Evolutionary conservation across 2,329 filamentous ascomycete genomes (phyloP), one percentile per base, ranked within the genome.

Genomic region (Talaromyces pinophilus): DNA sequence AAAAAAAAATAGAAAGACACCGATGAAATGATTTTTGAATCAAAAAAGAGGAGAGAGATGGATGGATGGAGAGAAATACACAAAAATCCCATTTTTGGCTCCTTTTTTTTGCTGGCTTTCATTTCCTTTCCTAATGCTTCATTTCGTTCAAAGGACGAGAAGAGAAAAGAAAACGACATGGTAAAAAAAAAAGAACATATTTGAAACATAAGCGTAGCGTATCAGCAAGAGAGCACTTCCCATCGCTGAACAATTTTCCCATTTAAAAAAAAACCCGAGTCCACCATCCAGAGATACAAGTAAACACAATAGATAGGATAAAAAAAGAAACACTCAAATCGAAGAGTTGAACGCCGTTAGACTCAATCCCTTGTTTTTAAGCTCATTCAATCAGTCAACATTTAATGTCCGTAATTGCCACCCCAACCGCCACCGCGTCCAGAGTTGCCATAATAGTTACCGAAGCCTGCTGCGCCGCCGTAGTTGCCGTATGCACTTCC

Each of bases 391-490:
- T 44, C 38, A 46, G 33, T 17, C 33, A 59, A 22, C 70, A 65
- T 70, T 78, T 76, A 82, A 72, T 82, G 80, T 59, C 79, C 79
- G 69, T 82, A 82, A 71, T 82, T 82, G 69, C 78, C 79, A 70
- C 78, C 80, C 80, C 80, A 82, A 65, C 80, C 80, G 64, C 80
- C 80, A 64, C 80, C 79, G 52, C 80, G 78, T 60, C 77, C 77
- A 42, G 73, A 75, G 74, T 78, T 80, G 52, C 77, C 78, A 65
- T 82, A 82, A 69, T 81, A 81, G 71, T 79, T 80, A 73, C 73
- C 69, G 79, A 81, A 62, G 40, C 78, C 78, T 28, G 76, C 79
- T 30, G 57, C 57, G 22, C 57, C 76, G 17, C 74, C 77, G 70
- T 82, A 81, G 71, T 79, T 79, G 67, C 76, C 77, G 67, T 81